These are phyloP conservation scores for Diplotaxis tenuifolia DNA, from an alignment of 345 rosid genomes.

Conservation along the genomic window DNA sequence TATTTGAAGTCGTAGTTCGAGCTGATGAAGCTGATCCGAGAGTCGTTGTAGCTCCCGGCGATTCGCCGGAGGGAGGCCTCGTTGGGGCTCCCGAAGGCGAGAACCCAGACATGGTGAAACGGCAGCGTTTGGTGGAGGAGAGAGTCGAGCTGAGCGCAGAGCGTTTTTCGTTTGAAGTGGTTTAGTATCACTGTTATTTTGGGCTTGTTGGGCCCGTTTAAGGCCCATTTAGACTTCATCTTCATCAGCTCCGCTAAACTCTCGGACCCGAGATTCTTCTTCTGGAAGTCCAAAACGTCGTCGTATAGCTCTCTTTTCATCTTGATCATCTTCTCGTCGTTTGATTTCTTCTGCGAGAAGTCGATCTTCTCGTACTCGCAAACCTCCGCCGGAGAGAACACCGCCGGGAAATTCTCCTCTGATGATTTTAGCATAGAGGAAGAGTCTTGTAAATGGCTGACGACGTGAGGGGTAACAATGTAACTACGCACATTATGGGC, in stretches of 20 bases:
- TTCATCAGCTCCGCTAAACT: conserved; percentile 65
- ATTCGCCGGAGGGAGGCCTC: conserved; percentile 66
- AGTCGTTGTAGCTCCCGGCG: conserved; percentile 73
- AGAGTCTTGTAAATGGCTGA: conserved; percentile 60
- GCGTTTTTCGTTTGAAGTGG: conserved; percentile 95
- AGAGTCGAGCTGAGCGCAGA: conserved; percentile 87
- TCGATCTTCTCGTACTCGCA: conserved; percentile 92
- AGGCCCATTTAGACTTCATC: conserved; percentile 84
- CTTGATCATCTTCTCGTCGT: conserved; percentile 70
- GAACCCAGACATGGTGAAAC: conserved; percentile 90
- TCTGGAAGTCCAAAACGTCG: conserved; percentile 62
- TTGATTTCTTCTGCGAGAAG: conserved; percentile 85
- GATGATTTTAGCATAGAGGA: conserved; percentile 40
- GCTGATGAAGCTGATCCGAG: conserved; percentile 88
- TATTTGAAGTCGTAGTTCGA: conserved; percentile 93
- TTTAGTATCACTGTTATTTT: conserved; percentile 83
- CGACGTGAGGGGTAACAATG: conserved; percentile 62
- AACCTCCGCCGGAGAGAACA: conserved; percentile 45
- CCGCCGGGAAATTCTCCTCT: conserved; percentile 20
- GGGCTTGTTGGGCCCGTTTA: conserved; percentile 56
- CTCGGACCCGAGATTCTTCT: conserved; percentile 60
- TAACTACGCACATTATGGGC: conserved; percentile 71
- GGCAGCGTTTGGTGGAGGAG: conserved; percentile 87
- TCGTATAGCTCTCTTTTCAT: conserved; percentile 69
- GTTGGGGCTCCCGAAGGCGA: conserved; percentile 89